Percentiles rank a stretch among this genome's conserved stretches.
phyloP scores from a whole-genome alignment of 495 filamentous ascomycete genomes.

The Trichoderma orchidacearum region DNA sequence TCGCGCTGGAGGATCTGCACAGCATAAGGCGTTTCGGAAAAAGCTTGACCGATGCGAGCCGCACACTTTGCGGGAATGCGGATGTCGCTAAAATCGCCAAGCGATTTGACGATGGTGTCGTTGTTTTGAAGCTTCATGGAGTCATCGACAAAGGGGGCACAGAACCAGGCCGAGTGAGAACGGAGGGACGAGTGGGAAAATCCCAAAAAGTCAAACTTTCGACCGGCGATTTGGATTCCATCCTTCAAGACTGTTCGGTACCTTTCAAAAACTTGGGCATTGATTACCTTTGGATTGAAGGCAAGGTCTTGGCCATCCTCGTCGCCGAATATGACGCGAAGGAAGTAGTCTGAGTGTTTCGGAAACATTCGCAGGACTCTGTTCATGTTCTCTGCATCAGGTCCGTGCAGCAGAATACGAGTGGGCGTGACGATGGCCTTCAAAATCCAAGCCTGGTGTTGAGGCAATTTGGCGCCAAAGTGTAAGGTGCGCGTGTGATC shows the following conservation, averaged over 20 bases:
- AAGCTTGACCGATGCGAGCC: conserved; percentile 71
- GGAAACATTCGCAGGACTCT: conserved; percentile 60
- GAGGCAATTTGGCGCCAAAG: conserved; percentile 9
- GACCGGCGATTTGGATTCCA: conserved; percentile 49
- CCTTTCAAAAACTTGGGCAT: conserved; percentile 40
- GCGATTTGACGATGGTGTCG: conserved; percentile 36
- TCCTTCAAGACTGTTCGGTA: conserved; percentile 43
- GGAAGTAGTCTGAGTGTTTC: conserved; percentile 47
- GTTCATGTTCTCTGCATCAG: conserved; percentile 57
- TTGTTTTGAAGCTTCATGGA: conserved; percentile 22
- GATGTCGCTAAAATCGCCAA: conserved; percentile 55
- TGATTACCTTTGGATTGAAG: conserved; percentile 39
- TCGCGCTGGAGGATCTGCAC: conserved; percentile 23
- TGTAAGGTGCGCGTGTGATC: conserved; percentile 12
- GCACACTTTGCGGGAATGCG: conserved; percentile 60
- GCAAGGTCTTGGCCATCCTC: conserved; percentile 54
- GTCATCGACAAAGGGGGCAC: conserved; percentile 48
- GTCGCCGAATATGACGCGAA: conserved; percentile 49
- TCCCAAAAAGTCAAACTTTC: conserved; percentile 54
- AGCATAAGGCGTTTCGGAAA: conserved; percentile 57
- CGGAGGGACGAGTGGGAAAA: conserved; percentile 73
- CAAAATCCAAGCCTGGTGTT: conserved; percentile 32
- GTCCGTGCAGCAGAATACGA: conserved; percentile 55
- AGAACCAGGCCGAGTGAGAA: conserved; percentile 58
- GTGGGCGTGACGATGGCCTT: conserved; percentile 54